Base-by-base conservation (phyloP, 106 monocot species). In the Dendrobium huoshanense region DNA sequence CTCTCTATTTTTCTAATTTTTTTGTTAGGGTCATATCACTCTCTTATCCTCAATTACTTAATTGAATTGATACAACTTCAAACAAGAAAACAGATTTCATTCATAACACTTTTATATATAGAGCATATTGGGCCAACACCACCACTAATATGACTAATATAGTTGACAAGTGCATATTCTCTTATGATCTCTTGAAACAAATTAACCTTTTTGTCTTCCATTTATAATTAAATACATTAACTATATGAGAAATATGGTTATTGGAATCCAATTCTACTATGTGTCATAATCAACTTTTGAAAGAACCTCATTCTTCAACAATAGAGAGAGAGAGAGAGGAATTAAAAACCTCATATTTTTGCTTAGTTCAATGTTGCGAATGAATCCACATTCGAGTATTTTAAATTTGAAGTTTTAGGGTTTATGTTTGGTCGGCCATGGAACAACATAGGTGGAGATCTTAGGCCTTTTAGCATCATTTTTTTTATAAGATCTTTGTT, bases 401-500 rank as follows among this genome's bases (percentile, higher is more conserved):
- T 65, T 65, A 65, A 25, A 2, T 65, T 65, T 65, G 25, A 15
- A 9, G 51, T 51, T 13, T 51, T 51, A 51, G 51, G 64, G 64
- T n/a, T 64, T 64, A 11, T 20, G n/a, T 65, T 65, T 65, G 64
- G 64, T 65, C 64, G 64, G 64, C 64, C 64, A 65, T 65, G 64
- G 9, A 65, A 22, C 64, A 25, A 65, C 8, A 65, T 22, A 65
- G 64, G 24, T 65, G 64, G 51, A 15, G 2, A 51, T 51, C 5
- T 45, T 45, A 7, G 45, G 45, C 9, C 45, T 45, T 45, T 51
- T 51, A 51, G 51, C 51, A 51, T 51, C 15, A 51, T 51, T 51
- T 51, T 37, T 37, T 37, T 51, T 51, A 13, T 3, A 51, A 51
- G 13, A 37, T 37, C 37, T 2, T 37, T 0, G 3, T 37, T 37